Conservation (phyloP, 352 stramenopile species). For the Phytopythium boreale region DNA sequence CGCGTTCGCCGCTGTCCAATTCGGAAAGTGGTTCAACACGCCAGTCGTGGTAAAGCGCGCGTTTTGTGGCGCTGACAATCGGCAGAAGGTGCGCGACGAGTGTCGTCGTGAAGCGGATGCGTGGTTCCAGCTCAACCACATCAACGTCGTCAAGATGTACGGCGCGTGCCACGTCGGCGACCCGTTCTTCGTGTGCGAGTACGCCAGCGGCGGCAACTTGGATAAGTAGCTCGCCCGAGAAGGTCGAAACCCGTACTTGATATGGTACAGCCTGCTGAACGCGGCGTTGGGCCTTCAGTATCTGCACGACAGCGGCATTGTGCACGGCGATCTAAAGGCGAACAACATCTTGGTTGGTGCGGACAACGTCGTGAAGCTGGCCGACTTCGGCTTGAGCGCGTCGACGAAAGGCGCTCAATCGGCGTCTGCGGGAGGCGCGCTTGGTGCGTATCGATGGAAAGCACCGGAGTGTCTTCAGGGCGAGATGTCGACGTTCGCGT, state of each 20-base stretch:
- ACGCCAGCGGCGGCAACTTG: constrained; percentile 17
- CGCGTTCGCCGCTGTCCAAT: constrained; percentile 19
- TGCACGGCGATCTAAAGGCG: constrained; percentile 31
- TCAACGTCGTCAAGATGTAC: constrained; percentile 30
- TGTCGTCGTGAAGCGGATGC: constrained; percentile 27
- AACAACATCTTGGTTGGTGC: constrained; percentile 32
- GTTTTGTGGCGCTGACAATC: background rate
- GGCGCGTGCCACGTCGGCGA: constrained; percentile 28
- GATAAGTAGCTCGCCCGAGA: constrained; percentile 17
- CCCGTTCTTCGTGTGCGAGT: constrained; percentile 32
- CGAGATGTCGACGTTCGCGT: background rate
- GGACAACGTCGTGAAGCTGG: constrained; percentile 23
- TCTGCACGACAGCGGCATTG: constrained; percentile 26
- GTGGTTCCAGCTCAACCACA: constrained; percentile 25
- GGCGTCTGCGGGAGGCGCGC: background rate
- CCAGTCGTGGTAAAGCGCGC: constrained; percentile 28
- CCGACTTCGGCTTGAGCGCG: constrained; percentile 24
- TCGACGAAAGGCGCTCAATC: background rate
- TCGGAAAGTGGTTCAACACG: constrained; percentile 21
- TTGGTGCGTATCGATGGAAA: constrained; percentile 25
- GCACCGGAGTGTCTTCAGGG: constrained; percentile 18
- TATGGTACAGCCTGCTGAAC: constrained; percentile 21
- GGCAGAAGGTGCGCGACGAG: background rate
- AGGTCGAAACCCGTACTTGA: background rate
- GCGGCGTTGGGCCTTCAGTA: constrained; percentile 22